A percentile compares a stretch with the other conserved stretches of the same genome.
Conservation (phyloP, 1,139 yeast genomes). For the Yamadazyma oceani region DNA sequence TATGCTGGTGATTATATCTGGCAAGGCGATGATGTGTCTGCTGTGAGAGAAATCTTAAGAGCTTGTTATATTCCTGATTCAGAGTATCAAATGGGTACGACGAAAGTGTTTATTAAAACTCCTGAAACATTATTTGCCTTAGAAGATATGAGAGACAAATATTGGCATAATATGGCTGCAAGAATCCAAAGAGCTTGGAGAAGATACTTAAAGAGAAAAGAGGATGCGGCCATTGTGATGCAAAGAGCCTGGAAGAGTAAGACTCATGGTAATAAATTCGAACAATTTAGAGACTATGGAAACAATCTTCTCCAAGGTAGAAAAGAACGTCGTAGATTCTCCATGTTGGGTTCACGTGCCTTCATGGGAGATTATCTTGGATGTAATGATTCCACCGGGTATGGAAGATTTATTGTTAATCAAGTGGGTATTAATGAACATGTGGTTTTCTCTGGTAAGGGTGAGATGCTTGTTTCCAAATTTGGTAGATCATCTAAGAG, state of each 20-base stretch:
- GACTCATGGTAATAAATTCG: slow-evolving; percentile 78
- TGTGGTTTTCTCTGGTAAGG: slow-evolving; percentile 77
- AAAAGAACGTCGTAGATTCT: slow-evolving; percentile 88
- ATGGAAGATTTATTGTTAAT: slow-evolving; percentile 65
- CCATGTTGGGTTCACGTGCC: slow-evolving; percentile 86
- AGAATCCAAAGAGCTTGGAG: slow-evolving; percentile 98
- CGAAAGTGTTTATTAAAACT: slow-evolving; percentile 94
- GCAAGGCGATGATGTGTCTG: slow-evolving; percentile 83
- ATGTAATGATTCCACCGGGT: slow-evolving; percentile 71
- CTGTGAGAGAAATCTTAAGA: slow-evolving; percentile 73
- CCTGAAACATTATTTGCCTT: slow-evolving; percentile 96
- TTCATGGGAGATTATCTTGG: slow-evolving; percentile 92
- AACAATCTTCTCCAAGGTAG: slow-evolving; percentile 65
- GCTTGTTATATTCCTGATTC: slow-evolving; percentile 78
- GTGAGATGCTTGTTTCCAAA: slow-evolving; percentile 79
- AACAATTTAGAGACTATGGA: slow-evolving; percentile 83
- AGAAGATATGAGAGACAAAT: slow-evolving; percentile 95
- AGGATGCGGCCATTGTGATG: slow-evolving; percentile 81
- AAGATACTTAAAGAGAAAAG: slow-evolving; percentile 73
- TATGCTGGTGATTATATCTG: slow-evolving; percentile 98
- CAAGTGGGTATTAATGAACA: slow-evolving; percentile 69
- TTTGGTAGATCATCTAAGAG: slow-evolving; percentile 92
- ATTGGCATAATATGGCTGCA: slow-evolving; percentile 98
- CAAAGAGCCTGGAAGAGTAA: slow-evolving; percentile 85
- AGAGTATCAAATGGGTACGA: slow-evolving; percentile 90